A percentile compares a stretch with the other conserved stretches of the same genome.
These are phyloP conservation scores for Leptomonas pyrrhocoris DNA, from an alignment of 208 protist species.

Conservation along the genomic window DNA sequence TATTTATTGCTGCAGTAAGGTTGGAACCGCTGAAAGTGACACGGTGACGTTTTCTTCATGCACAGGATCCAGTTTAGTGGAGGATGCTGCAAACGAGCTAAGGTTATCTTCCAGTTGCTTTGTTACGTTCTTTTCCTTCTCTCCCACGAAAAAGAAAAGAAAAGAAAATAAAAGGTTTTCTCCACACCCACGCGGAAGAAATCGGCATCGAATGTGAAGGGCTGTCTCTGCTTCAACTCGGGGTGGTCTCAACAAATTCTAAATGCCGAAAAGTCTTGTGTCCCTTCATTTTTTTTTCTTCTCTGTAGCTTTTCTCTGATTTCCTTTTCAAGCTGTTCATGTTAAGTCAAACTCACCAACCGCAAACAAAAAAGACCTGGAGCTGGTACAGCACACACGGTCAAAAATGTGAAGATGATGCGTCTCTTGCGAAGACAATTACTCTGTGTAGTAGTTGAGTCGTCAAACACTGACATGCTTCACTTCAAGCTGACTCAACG, in stretches of 20 bases:
- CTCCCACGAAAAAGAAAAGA: constrained; percentile 1
- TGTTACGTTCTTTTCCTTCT: constrained; percentile 14
- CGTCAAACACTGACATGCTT: too few relatives aligned
- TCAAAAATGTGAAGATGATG: background rate
- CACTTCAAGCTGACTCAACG: too few relatives aligned
- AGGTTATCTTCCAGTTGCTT: constrained; percentile 3
- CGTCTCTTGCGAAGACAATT: too few relatives aligned
- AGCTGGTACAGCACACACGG: background rate
- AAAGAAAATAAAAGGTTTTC: too few relatives aligned
- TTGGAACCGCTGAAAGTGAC: constrained; percentile 18
- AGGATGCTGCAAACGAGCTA: background rate
- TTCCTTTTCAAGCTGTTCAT: constrained; percentile 17
- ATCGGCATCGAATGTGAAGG: constrained; percentile 6
- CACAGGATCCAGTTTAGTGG: background rate
- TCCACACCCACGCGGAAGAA: background rate
- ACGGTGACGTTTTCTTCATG: background rate
- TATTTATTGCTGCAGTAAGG: constrained; percentile 1
- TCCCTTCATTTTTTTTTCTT: constrained; percentile 24
- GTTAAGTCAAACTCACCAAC: background rate
- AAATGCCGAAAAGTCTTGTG: constrained; percentile 5
- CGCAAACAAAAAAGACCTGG: too few relatives aligned
- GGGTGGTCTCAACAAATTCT: constrained; percentile 15
- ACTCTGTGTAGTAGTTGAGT: too few relatives aligned
- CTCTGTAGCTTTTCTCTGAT: constrained; percentile 5
- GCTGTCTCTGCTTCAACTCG: background rate